A percentile compares a stretch with the other conserved stretches of the same genome.
Conservation (phyloP, 495 filamentous ascomycete genomes). For the Astrothelium subdiscretum region DNA sequence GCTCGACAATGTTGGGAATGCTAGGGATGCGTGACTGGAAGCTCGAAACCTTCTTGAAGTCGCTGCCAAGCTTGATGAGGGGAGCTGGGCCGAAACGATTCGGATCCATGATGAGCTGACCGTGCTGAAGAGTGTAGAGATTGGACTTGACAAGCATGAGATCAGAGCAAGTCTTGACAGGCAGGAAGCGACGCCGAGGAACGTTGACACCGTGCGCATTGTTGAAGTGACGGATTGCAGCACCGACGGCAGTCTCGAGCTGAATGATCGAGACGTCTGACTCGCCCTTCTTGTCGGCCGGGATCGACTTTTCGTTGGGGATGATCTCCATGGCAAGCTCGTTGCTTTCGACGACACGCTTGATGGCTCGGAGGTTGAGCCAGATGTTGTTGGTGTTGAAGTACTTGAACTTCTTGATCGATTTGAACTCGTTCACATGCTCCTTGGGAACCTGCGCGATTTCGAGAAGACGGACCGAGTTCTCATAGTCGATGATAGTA, state of each 20-base stretch:
- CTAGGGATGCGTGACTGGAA: slow-evolving; percentile 95
- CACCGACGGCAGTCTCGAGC: slow-evolving; percentile 96
- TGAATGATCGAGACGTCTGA: slow-evolving; percentile 95
- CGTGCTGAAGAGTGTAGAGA: slow-evolving; percentile 98
- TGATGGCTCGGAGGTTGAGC: slow-evolving; percentile 95
- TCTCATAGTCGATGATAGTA: slow-evolving; percentile 99
- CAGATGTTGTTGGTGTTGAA: slow-evolving; percentile 99
- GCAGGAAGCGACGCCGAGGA: slow-evolving; percentile 91
- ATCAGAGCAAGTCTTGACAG: slow-evolving; percentile 99
- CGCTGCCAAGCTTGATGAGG: slow-evolving; percentile 94
- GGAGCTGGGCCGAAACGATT: slow-evolving; percentile 96
- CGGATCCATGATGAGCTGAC: slow-evolving; percentile 90
- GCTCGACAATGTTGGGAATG: slow-evolving; percentile 96
- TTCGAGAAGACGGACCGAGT: slow-evolving; percentile 88
- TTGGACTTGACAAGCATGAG: slow-evolving; percentile 99
- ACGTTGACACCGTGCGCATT: slow-evolving; percentile 99
- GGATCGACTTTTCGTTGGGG: slow-evolving; percentile 95
- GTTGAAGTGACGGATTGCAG: slow-evolving; percentile 96
- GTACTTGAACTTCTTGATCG: slow-evolving; percentile 99
- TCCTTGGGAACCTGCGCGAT: slow-evolving; percentile 99
- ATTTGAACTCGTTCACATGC: slow-evolving; percentile 99
- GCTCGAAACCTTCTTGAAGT: slow-evolving; percentile 99
- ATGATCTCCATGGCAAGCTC: slow-evolving; percentile 99
- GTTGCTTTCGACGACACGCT: slow-evolving; percentile 97
- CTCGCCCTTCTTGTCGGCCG: slow-evolving; percentile 98